Base-by-base conservation (phyloP, 169 alveolate genomes). In the Plasmodium vinckei region DNA sequence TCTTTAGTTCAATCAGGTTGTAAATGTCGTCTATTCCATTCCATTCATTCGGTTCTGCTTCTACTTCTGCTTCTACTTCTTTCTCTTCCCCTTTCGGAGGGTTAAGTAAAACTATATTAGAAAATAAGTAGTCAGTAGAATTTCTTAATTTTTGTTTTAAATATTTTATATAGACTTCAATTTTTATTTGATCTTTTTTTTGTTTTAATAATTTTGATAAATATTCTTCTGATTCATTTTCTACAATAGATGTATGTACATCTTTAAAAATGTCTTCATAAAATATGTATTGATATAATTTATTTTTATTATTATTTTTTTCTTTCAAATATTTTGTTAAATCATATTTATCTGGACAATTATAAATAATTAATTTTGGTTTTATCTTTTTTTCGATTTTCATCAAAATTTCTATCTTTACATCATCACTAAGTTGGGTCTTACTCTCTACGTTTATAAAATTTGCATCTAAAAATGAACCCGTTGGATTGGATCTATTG, bases 361-460 rank as follows among this genome's bases (percentile, higher is more conserved):
- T 51, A 65, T 86, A 86, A 46, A 57, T 69, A 59, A 86, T 86
- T 49, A 86, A 64, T 27, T 60, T 59, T 5, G 91, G 91, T 17
- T 54, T 56, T 27, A 86, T 86, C 13, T 73, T 12, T 21, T 70
- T 73, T 42, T 68, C 87, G 5, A 86, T 51, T 86, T 57, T 60
- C 71, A 57, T 69, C 19, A 68, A 49, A 19, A 86, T 64, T 44
- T n/a, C 19, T 46, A 69, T 86, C 21, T 86, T 86, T 47, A 9
- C 65, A 13, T 86, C 51, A 19, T 86, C 82, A 59, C 44, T 21
- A 9, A 59, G n/a, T 69, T 86, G 61, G 9, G 21, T 25, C 13
- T 17, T 1, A 9, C n/a, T 27, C 27, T 72, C 44, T 42, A 27
- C 19, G 10, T 13, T 19, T 2, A 21, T 9, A 5, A 54, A 23